Conservation (phyloP, 306 rosid genomes). For the Quercus dentata region DNA sequence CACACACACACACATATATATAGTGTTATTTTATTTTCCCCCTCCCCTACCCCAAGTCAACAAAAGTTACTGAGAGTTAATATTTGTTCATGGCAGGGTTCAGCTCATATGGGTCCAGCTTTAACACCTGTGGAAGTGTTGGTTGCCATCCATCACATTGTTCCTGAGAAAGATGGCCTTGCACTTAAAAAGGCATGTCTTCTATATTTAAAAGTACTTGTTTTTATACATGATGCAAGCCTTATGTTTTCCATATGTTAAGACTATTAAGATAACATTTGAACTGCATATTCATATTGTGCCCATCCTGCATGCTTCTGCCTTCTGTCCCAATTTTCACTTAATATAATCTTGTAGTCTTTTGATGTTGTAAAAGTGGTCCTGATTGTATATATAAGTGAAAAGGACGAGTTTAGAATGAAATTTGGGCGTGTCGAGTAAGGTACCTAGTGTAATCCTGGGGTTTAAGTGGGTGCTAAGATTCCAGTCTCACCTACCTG, state of each 20-base stretch:
- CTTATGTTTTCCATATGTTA: background rate
- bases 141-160: conserved; percentile 92
- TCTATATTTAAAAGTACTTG: conserved; percentile 13
- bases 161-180: conserved; percentile 85
- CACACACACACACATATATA: rapidly evolving
- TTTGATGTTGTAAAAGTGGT: background rate
- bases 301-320: conserved; percentile 5
- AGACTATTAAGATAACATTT: conserved; percentile 10
- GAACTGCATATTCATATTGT: background rate
- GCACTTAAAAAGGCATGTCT: conserved; percentile 81
- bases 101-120: conserved; percentile 99
- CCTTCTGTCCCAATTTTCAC: background rate
- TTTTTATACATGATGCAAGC: background rate
- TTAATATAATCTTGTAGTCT: background rate
- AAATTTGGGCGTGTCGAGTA: background rate
- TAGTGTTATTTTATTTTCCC: background rate
- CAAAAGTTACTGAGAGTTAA: conserved; percentile 20
- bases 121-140: conserved; percentile 91
- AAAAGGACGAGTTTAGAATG: background rate
- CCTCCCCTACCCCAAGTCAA: background rate
- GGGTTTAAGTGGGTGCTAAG: background rate
- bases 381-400: background rate
- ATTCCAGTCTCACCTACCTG: background rate
- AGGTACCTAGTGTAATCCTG: background rate
- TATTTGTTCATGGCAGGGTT: conserved; percentile 65